Evolutionary conservation across 2,329 filamentous ascomycete species (phyloP).

Genomic region (Aureobasidium subglaciale): DNA sequence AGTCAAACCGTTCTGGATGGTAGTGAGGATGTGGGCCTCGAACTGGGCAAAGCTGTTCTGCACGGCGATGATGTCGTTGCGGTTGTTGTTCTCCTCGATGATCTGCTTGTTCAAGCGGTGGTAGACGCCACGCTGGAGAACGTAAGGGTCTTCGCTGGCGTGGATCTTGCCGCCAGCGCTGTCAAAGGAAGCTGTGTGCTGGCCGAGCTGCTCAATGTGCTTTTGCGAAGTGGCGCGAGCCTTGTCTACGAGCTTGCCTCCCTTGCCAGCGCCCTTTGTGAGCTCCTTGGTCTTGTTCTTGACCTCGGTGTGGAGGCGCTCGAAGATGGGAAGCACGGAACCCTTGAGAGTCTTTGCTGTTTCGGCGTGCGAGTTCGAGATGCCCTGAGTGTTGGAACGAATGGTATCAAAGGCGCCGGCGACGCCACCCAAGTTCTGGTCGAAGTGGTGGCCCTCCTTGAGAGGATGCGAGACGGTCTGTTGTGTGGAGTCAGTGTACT

Average conservation of each 20-base stretch:
- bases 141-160: conserved; percentile 76
- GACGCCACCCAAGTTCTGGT: conserved; percentile 78
- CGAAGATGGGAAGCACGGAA: conserved; percentile 78
- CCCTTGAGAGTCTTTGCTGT: conserved; percentile 87
- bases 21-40: conserved; percentile 76
- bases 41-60: conserved; percentile 85
- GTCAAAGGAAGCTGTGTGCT: conserved; percentile 74
- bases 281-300: conserved; percentile 95
- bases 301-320: conserved; percentile 89
- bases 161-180: conserved; percentile 65
- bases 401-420: conserved; percentile 92
- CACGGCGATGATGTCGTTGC: conserved; percentile 83
- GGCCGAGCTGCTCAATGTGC: conserved; percentile 87
- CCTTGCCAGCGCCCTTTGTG: conserved; percentile 69
- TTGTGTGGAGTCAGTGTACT: conserved; percentile 14
- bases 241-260: conserved; percentile 86
- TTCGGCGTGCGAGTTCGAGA: conserved; percentile 83
- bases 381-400: conserved; percentile 76
- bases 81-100: conserved; percentile 90
- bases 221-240: conserved; percentile 81
- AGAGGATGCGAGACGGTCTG: conserved; percentile 79
- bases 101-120: conserved; percentile 87
- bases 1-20: conserved; percentile 73
- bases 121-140: conserved; percentile 72
- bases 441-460: conserved; percentile 87